A percentile compares a stretch with the other conserved stretches of the same genome.
Conservation (phyloP, 2,329 filamentous ascomycete species). For the Fusarium drepaniforme region DNA sequence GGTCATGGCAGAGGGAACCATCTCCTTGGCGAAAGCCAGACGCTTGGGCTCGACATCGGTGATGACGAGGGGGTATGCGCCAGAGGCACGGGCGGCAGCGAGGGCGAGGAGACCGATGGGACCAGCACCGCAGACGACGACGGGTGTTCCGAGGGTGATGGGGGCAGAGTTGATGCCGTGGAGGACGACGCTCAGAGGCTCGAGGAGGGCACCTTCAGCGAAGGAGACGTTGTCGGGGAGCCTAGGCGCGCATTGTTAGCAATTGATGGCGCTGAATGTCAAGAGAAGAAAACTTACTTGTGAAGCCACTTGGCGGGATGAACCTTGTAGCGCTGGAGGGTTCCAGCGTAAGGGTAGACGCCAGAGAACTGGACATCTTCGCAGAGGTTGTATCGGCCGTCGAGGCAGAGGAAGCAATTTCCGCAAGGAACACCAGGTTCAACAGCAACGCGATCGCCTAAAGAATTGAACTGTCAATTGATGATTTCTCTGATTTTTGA, state of each 20-base stretch:
- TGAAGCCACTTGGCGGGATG: constrained; percentile 72
- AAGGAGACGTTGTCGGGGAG: constrained; percentile 68
- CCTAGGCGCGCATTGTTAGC: constrained; percentile 36
- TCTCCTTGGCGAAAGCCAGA: constrained; percentile 68
- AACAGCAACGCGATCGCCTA: constrained; percentile 74
- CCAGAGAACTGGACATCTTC: constrained; percentile 71
- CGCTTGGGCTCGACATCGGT: constrained; percentile 71
- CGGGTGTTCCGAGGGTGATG: constrained; percentile 66
- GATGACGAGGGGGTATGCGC: constrained; percentile 73
- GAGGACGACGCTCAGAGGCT: constrained; percentile 73
- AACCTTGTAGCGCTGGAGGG: constrained; percentile 71
- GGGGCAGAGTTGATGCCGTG: constrained; percentile 68
- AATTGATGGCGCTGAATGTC: background rate
- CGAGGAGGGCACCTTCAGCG: constrained; percentile 71
- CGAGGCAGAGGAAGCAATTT: constrained; percentile 68
- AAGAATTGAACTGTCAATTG: constrained; percentile 2
- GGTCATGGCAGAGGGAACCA: constrained; percentile 65
- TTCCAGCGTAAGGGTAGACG: constrained; percentile 71
- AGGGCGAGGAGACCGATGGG: constrained; percentile 72
- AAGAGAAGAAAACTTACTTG: constrained; percentile 48
- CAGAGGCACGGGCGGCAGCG: constrained; percentile 69
- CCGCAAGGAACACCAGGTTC: constrained; percentile 76
- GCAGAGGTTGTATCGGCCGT: constrained; percentile 74
- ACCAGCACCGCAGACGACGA: constrained; percentile 71
- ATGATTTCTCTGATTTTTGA: background rate